Conservation (phyloP, 2,329 filamentous ascomycete genomes). For the Arthrinium phaeospermum region DNA sequence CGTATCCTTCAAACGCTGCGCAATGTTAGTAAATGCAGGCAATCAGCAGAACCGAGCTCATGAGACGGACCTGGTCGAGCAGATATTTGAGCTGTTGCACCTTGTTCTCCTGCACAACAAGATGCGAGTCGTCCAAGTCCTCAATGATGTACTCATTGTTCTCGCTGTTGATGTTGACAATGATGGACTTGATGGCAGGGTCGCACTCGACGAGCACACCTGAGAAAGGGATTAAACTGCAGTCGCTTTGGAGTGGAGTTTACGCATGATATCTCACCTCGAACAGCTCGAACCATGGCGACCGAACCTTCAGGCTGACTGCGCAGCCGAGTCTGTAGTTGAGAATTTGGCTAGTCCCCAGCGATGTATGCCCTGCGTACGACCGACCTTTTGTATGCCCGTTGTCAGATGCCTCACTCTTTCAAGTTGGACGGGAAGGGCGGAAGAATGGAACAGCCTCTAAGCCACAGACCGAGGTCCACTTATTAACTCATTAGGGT, state of each 20-base stretch:
- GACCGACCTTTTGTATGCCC: background rate
- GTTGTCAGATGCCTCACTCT: background rate
- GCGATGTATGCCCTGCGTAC: background rate
- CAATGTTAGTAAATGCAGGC: constrained; percentile 27
- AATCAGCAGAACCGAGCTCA: constrained; percentile 25
- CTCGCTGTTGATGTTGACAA: constrained; percentile 75
- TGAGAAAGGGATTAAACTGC: constrained; percentile 31
- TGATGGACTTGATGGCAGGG: constrained; percentile 86
- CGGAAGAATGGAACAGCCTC: background rate
- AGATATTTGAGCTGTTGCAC: constrained; percentile 69
- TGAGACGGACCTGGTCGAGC: constrained; percentile 66
- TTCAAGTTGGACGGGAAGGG: background rate
- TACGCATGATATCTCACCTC: constrained; percentile 15
- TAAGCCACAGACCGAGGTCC: constrained; percentile 2
- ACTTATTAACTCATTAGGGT: background rate
- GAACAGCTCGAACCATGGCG: constrained; percentile 23
- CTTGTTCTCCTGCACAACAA: constrained; percentile 78
- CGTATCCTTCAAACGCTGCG: constrained; percentile 57
- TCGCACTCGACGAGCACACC: constrained; percentile 82
- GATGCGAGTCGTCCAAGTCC: constrained; percentile 77
- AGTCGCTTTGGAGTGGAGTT: background rate
- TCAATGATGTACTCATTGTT: constrained; percentile 79
- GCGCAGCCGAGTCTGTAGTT: background rate
- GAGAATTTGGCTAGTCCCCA: background rate
- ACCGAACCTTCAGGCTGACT: constrained; percentile 1